Conservation (phyloP, 2,329 filamentous ascomycete species). For the Sclerotinia trifoliorum region DNA sequence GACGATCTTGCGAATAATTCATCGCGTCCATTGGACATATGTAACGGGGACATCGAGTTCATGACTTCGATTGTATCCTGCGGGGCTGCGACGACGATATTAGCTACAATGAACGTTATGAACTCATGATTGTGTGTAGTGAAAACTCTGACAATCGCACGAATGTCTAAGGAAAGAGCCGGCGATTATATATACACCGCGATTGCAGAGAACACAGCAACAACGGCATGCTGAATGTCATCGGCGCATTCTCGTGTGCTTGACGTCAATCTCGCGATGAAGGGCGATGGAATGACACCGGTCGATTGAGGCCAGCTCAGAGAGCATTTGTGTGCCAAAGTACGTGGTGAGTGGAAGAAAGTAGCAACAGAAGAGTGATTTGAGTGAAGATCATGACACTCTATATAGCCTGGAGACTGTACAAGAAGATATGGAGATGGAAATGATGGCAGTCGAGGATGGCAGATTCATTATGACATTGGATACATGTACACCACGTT, state of each 20-base stretch:
- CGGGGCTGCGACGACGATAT: conserved; percentile 55
- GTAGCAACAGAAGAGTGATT: conserved; percentile 14
- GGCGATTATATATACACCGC: conserved; percentile 32
- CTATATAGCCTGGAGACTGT: conserved; percentile 23
- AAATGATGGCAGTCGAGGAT: conserved; percentile 25
- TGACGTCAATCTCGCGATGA: conserved; percentile 28
- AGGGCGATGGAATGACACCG: conserved; percentile 35
- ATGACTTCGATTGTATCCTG: conserved; percentile 59
- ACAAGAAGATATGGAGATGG: conserved; percentile 28
- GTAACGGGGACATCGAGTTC: conserved; percentile 59
- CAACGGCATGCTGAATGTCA: conserved; percentile 25
- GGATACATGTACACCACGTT: conserved; percentile 20
- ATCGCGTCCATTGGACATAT: conserved; percentile 65
- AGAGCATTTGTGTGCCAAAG: conserved; percentile 25
- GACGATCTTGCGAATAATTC: conserved; percentile 53
- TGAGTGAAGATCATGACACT: conserved; percentile 16
- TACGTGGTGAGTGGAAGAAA: conserved; percentile 8
- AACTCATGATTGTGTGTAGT: conserved; percentile 27
- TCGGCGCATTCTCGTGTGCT: conserved; percentile 38
- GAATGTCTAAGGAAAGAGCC: conserved; percentile 27
- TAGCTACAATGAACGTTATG: conserved; percentile 42
- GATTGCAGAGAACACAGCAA: conserved; percentile 24
- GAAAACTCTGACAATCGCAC: conserved; percentile 29
- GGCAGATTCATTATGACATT: conserved; percentile 34
- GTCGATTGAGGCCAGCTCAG: conserved; percentile 31